Evolutionary conservation across 805 yeast species (phyloP), one percentile per base, ranked within the genome.

Genomic region (Metahyphopichia silvanorum): DNA sequence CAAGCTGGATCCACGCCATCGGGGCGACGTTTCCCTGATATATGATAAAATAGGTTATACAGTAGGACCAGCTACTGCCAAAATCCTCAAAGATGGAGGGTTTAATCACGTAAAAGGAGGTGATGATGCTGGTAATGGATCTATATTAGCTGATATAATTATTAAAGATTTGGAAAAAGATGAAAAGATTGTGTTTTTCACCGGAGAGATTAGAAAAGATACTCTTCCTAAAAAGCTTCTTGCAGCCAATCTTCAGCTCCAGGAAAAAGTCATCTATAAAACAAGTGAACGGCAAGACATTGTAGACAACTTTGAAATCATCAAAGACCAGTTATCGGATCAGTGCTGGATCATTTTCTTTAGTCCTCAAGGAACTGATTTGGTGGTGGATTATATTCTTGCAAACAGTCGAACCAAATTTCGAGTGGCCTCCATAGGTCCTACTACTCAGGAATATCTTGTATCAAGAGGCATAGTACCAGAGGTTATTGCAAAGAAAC

Each of bases 11-110:
- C n/a, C n/a, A n/a, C n/a, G n/a, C n/a, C n/a, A n/a, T n/a, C 7
- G 21, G 10, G 12, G 14, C 12, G 46, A 40, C 19, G 46, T 29
- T 1, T 39, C 29, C 6, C 33, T 30, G 1, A 60, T 79, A 1
- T 51, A 75, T 5, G 33, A 42, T 3, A 78, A 77, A 44, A 74
- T 79, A 0, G 81, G 82, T 0, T 91, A 79, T 49, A 86, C 96
- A 0, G 96, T 91, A 5, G 98, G 98, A 0, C 96, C 96, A 1
- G 88, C 95, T 0, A 91, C 98, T 0, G 73, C 71, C 13, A 62
- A 64, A 11, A 76, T 82, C 12, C 55, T 91, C 9, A 38, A 51
- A 2, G 61, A 65, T 5, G 55, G 77, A 19, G 96, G 96, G 1
- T 91, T 88, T 51, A 49, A 35, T 1, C 73, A 76, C 38, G 72